Evolutionary conservation across 805 yeast genomes (phyloP).

Genomic region (Yamadazyma ubonensis): DNA sequence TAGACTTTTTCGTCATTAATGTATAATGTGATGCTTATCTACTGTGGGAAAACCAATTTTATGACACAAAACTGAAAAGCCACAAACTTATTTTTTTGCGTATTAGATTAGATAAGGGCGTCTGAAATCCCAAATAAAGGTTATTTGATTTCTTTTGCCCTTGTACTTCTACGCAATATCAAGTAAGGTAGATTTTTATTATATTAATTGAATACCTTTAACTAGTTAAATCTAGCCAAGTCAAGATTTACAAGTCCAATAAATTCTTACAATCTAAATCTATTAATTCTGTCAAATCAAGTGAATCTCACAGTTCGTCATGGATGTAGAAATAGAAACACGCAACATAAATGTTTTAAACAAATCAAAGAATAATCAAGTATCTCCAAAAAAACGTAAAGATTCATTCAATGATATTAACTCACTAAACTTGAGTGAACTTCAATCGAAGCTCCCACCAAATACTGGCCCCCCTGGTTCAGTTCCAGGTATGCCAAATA

Average conservation of each 20-base stretch:
- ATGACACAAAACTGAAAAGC: conserved; percentile 5
- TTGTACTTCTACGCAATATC: background rate
- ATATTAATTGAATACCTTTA: no score
- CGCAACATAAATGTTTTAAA: conserved; percentile 6
- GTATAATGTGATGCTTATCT: conserved; percentile 3
- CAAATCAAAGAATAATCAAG: background rate
- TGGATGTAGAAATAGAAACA: conserved; percentile 13
- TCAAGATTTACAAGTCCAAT: no score
- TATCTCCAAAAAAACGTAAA: background rate
- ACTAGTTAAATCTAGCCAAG: no score
- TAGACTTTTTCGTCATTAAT: conserved; percentile 3
- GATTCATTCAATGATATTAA: conserved; percentile 13
- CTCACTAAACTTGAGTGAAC: conserved; percentile 16
- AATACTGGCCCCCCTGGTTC: conserved; percentile 38
- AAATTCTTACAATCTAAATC: background rate
- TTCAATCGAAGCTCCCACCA: conserved; percentile 29
- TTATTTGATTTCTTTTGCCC: background rate
- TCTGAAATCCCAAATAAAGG: conserved; percentile 1
- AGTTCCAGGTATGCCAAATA: conserved; percentile 15
- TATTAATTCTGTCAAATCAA: background rate
- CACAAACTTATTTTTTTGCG: conserved; percentile 3
- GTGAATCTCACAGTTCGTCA: conserved; percentile 1
- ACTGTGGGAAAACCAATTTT: background rate
- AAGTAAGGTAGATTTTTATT: no score
- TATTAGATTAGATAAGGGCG: conserved; percentile 12